A percentile compares a stretch with the other conserved stretches of the same genome.
Evolutionary conservation across 306 rosid genomes (phyloP).

Genomic region (Spatholobus suberectus): DNA sequence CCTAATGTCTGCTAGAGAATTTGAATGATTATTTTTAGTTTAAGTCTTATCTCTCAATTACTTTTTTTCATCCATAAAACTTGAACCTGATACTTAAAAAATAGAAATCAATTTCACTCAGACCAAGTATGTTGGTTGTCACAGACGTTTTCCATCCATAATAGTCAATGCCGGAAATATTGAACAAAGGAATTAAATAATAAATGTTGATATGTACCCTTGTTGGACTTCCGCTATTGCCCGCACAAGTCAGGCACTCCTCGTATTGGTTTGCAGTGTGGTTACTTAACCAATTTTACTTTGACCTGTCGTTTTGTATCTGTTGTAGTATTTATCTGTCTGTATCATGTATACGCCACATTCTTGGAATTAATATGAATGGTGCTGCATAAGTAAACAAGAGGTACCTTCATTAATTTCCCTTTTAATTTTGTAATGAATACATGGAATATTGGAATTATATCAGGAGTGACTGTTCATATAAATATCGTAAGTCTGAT

Average conservation of each 20-base stretch:
- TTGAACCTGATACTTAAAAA: too few relatives aligned
- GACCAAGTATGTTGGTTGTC: too few relatives aligned
- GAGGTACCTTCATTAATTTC: background rate
- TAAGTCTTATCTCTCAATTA: too few relatives aligned
- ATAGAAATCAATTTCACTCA: too few relatives aligned
- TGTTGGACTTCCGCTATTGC: background rate
- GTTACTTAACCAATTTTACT: background rate
- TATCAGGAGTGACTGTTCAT: too few relatives aligned
- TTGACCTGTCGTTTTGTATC: background rate
- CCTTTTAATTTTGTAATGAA: background rate
- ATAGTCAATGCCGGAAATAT: too few relatives aligned
- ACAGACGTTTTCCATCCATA: too few relatives aligned
- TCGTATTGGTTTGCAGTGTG: background rate
- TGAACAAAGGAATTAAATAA: background rate
- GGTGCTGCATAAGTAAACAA: slow-evolving; percentile 17
- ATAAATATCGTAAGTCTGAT: background rate
- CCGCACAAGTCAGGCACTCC: slow-evolving; percentile 1
- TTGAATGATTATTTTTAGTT: too few relatives aligned
- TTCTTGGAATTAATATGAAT: background rate
- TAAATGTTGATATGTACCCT: background rate
- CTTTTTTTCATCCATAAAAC: too few relatives aligned
- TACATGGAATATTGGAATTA: background rate
- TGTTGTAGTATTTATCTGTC: background rate
- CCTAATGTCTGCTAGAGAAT: too few relatives aligned
- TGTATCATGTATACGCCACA: background rate